phyloP scores from a whole-genome alignment of 805 yeast species.

The Lachancea mirantina region DNA sequence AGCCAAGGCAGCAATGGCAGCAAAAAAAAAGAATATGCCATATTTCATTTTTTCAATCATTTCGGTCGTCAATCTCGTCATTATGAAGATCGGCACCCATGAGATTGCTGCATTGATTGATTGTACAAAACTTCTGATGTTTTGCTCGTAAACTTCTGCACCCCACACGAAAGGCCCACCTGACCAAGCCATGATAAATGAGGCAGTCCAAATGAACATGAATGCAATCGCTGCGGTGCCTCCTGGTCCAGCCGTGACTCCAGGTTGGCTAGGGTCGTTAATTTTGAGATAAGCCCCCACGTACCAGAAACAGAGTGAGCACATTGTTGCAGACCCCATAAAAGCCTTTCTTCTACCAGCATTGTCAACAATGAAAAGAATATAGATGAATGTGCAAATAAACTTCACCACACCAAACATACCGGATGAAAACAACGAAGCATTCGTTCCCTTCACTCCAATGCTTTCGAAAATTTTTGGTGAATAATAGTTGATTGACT shows the following conservation, averaged over 20 bases:
- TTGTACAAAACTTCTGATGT: conserved; percentile 37
- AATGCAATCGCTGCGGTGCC: conserved; percentile 40
- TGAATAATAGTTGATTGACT: conserved; percentile 48
- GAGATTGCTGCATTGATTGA: conserved; percentile 40
- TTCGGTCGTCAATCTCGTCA: conserved; percentile 40
- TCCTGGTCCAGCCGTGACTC: conserved; percentile 26
- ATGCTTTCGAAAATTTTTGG: conserved; percentile 43
- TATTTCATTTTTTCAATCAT: conserved; percentile 39
- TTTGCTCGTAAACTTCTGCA: conserved; percentile 40
- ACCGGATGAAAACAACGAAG: conserved; percentile 46
- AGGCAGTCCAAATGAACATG: conserved; percentile 41
- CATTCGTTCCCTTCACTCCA: conserved; percentile 40
- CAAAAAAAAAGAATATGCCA: conserved; percentile 38
- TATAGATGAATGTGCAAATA: conserved; percentile 39
- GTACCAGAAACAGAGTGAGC: conserved; percentile 41
- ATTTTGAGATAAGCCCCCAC: conserved; percentile 42
- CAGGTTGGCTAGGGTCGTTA: conserved; percentile 31
- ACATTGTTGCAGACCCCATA: conserved; percentile 33
- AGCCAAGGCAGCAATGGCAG: conserved; percentile 13
- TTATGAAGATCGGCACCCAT: conserved; percentile 46
- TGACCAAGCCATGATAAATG: conserved; percentile 39
- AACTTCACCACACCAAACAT: conserved; percentile 45
- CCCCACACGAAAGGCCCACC: conserved; percentile 44
- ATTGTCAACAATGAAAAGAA: conserved; percentile 40
- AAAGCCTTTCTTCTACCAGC: conserved; percentile 41